Evolutionary conservation across 805 yeast species (phyloP), one percentile per base, ranked within the genome.

Genomic region (Saccharomyces mikatae): DNA sequence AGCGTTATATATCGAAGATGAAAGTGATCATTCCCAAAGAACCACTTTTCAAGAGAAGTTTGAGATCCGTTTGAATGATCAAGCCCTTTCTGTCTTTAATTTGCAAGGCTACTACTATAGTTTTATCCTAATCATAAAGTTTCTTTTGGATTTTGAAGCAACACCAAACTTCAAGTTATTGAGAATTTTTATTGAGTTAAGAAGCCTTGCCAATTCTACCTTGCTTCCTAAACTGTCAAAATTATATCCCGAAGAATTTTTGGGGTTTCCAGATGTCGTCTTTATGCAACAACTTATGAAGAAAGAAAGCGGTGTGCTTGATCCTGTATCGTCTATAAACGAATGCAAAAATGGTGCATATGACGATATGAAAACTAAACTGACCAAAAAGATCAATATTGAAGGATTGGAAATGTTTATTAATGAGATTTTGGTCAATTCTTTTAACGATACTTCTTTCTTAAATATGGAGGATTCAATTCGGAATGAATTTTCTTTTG

Each of bases 111-210:
- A 60, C 41, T 67, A 62, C 49, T 67, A 62, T 50, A 65, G 67
- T 53, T 69, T 67, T 47, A 50, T 69, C 13, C 56, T 62, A 21
- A 55, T 69, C 17, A 57, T 69, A 3, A 67, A 69, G 54, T 69
- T 67, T 48, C 56, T 69, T 3, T 51, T 64, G 29, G 71, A 69
- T 56, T 69, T 67, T 51, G 72, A 69, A 51, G 52, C 54, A n/a
- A 66, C 68, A 14, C 72, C 71, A 11, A 69, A 69, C 53, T 69
- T 69, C 48, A 69, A 69, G 50, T 50, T 69, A 28, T 56, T 69
- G 17, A 64, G 67, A 50, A 64, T 69, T 11, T 69, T 62, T 48
- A 61, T 64, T 8, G 70, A 69, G 52, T 52, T 69, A 47, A 65
- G 64, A 28, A 67, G 66, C 50, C 50, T 68, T 51, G 67, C 69